Percentiles rank a stretch among this genome's conserved stretches.
These are phyloP conservation scores for Apiospora phragmitis DNA, from an alignment of 2,329 filamentous ascomycete species.

Conservation along the genomic window DNA sequence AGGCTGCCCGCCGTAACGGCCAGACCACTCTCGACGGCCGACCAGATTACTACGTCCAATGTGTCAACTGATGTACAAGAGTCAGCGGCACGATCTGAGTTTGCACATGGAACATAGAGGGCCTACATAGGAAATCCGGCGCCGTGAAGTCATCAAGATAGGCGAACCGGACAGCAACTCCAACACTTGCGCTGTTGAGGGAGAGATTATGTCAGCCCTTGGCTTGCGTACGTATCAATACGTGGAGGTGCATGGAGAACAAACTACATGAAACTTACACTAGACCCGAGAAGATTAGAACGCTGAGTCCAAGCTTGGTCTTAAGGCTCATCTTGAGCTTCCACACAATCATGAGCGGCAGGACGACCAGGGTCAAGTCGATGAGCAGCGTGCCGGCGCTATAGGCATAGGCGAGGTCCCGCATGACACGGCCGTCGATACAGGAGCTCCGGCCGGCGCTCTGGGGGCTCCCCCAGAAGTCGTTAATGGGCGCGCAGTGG, in stretches of 20 bases:
- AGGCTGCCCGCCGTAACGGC: slow-evolving; percentile 14
- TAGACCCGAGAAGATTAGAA: slow-evolving; percentile 50
- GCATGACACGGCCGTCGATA: background rate
- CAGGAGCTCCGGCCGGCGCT: slow-evolving; percentile 11
- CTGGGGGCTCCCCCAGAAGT: slow-evolving; percentile 11
- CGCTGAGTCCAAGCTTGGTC: slow-evolving; percentile 33
- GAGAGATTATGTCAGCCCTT: background rate
- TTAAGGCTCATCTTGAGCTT: slow-evolving; percentile 13
- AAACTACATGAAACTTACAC: slow-evolving; percentile 15
- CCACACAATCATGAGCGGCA: slow-evolving; percentile 14
- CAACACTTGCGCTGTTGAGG: background rate
- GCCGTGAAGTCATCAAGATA: background rate
- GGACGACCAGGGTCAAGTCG: slow-evolving; percentile 12
- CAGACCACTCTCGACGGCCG: slow-evolving; percentile 12
- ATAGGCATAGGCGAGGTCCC: slow-evolving; percentile 11
- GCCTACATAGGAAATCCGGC: slow-evolving; percentile 8
- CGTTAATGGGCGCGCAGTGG: slow-evolving; percentile 14
- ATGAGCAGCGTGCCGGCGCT: slow-evolving; percentile 11
- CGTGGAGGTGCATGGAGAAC: background rate
- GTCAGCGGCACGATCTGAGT: background rate
- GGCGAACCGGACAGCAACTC: background rate
- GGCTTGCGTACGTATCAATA: background rate
- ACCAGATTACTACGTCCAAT: slow-evolving; percentile 15
- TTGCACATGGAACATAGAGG: background rate
- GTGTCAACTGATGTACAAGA: background rate